A percentile compares a stretch with the other conserved stretches of the same genome.
Conservation (phyloP, 768 basidiomycete genomes). For the Pleurotus salmoneostramineus region DNA sequence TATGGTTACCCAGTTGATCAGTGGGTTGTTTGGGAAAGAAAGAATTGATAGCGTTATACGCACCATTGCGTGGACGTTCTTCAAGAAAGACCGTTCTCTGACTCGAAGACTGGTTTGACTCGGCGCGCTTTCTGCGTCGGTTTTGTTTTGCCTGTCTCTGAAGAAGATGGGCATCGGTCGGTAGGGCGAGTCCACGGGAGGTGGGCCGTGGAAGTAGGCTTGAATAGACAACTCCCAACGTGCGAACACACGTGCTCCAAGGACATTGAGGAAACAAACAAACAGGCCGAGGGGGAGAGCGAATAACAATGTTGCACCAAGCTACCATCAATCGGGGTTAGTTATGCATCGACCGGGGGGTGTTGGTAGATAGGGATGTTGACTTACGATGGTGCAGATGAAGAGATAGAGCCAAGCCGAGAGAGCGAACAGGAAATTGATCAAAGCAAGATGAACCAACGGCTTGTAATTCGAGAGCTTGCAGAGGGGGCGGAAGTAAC, state of each 20-base stretch:
- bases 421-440: conserved; percentile 78
- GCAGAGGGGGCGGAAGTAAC: conserved; percentile 62
- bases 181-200: conserved; percentile 55
- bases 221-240: conserved; percentile 72
- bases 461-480: conserved; percentile 55
- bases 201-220: conserved; percentile 62
- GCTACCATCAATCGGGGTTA: conserved; percentile 30
- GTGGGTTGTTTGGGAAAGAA: not conserved
- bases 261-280: conserved; percentile 69
- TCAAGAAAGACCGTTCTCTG: conserved; percentile 70
- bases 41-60: conserved; percentile 14
- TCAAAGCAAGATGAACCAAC: conserved; percentile 59
- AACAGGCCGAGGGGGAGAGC: conserved; percentile 73
- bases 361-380: not conserved
- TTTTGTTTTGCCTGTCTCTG: conserved; percentile 45
- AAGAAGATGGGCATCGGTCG: conserved; percentile 70
- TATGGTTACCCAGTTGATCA: conserved; percentile 17
- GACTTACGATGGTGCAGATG: conserved; percentile 70
- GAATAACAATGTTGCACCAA: conserved; percentile 75
- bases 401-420: conserved; percentile 71
- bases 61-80: conserved; percentile 77
- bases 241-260: conserved; percentile 68
- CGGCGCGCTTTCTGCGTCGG: conserved; percentile 37
- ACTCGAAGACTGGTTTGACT: conserved; percentile 31
- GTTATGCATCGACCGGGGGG: not conserved